Base-by-base conservation (phyloP, 2,329 filamentous ascomycete genomes). In the Botrytis galanthina region DNA sequence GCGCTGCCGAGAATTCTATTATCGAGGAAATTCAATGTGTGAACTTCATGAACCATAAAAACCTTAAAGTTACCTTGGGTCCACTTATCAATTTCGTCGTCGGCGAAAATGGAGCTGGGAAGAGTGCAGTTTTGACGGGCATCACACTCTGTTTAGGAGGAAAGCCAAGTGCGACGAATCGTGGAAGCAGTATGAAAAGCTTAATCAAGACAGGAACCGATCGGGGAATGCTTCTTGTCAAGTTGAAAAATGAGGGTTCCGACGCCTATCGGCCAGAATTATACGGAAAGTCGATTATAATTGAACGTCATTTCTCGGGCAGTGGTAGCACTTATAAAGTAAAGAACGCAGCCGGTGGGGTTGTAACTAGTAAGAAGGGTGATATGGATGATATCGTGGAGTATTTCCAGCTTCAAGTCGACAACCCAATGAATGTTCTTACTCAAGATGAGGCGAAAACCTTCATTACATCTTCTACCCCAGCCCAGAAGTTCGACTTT, bases 61-160 rank as follows among this genome's bases (percentile, higher is more conserved):
- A 91, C 72, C 87, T 98, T 29, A 89, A 92, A 61, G 92, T 97
- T 74, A 88, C 92, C 73, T 86, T 99, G n/a, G 96, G 96, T 0
- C 96, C 96, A 0, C 85, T 98, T 54, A 97, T 99, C 82, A 99
- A 99, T 83, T 99, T 99, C 83, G 95, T 99, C 75, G 95, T 98
- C 72, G 96, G 96, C 26, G 94, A 97, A 82, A 99, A 99, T 81
- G 96, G 96, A 46, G 98, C 95, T 81, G 96, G 96, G 51, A 99
- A 99, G 84, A 99, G 96, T 81, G 96, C 96, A 4, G 92, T 98
- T 22, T 84, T 99, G 42, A 98, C 96, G 0, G 96, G 94, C 7
- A 89, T 99, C 76, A 97, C 94, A 0, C 87, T 99, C 48, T 98
- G 96, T 80, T 86, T 99, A n/a, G 96, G 96, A 74, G 95, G 93